Evolutionary conservation across 805 yeast genomes (phyloP), one percentile per base, ranked within the genome.

Genomic region (Isabelozyma heimii): DNA sequence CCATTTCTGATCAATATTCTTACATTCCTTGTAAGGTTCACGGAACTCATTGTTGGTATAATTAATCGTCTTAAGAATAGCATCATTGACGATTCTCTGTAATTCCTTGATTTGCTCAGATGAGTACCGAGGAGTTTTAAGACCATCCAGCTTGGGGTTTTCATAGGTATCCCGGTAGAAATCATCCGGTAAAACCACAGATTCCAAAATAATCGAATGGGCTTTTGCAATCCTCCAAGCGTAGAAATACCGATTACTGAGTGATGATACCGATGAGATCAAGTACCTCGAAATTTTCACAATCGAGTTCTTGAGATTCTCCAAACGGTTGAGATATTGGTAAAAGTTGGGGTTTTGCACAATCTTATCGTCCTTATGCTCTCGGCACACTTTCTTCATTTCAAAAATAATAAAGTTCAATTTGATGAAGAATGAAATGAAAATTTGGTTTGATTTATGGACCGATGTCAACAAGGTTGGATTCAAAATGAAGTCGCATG

Each of bases 191-290:
- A 30, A 30, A 14, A 14, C n/a, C 8, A 40, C 9, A 5, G 42
- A 14, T 17, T 40, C 24, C 10, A 40, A 40, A 12, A 20, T n/a
- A 3, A 8, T n/a, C 7, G 58, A 59, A 39, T 75, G 77, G 1
- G 85, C 83, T 53, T 82, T 82, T 40, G 79, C 70, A 63, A 84
- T 75, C 61, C 84, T 73, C 79, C 81, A 80, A 2, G 87, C 83
- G 54, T 82, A 82, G 46, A 78, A 79, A 57, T 81, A 83, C 52
- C 77, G 74, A 14, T 5, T 14, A 27, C 44, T 42, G 16, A 42
- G 37, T 9, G 24, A 12, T n/a, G 44, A 42, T 15, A 42, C 44
- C 37, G 37, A 30, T 5, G 14, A 2, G 2, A 42, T 27, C 13
- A 30, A 14, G 17, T 42, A 42, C 17, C 26, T 42, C 8, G 37